Base-by-base conservation (phyloP, 169 alveolate genomes). In the Plasmodium yoelii region DNA sequence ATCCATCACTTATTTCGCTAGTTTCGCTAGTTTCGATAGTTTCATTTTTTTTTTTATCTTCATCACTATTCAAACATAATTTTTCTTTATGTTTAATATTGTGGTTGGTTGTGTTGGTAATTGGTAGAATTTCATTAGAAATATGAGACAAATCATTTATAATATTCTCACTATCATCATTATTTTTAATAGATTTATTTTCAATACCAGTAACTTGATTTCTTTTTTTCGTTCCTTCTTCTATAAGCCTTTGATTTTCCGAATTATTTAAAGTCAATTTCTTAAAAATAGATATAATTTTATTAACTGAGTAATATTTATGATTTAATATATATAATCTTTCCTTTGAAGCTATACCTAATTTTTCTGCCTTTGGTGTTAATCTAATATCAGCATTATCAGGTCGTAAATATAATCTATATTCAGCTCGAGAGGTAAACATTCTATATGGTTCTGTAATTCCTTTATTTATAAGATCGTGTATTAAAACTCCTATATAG, bases 381-480 rank as follows among this genome's bases (percentile, higher is more conserved):
- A 96, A 92, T 87, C 98, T 93, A 63, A 95, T 89, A 87, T 95
- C 97, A 18, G 95, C 93, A 56, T 96, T 96, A 70, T 95, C 98
- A 5, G 96, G 94, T 47, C 98, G 91, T 44, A 93, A 87, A 7
- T 87, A 77, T 22, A 96, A 73, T 22, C 98, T 84, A 73, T 92
- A 94, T 61, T 96, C 98, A 1, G 98, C 96, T 59, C 98, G 93
- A 9, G 97, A 90, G 2, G 98, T 96, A 73, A 96, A 96, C 98
- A 96, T 96, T 57, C 98, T 73, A 59, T 96, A 96, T 1, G 98
- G 98, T 75, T 96, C 98, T 7, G 92, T 92, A 18, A 95, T 91
- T 6, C 98, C 98, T 56, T 93, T 92, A 24, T 93, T 88, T 57
- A 96, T 97, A 47, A 96, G 87, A 88, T 96, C 98, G 91, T 96